Base-by-base conservation (phyloP, 306 rosid genomes). In the Citrullus colocynthis region DNA sequence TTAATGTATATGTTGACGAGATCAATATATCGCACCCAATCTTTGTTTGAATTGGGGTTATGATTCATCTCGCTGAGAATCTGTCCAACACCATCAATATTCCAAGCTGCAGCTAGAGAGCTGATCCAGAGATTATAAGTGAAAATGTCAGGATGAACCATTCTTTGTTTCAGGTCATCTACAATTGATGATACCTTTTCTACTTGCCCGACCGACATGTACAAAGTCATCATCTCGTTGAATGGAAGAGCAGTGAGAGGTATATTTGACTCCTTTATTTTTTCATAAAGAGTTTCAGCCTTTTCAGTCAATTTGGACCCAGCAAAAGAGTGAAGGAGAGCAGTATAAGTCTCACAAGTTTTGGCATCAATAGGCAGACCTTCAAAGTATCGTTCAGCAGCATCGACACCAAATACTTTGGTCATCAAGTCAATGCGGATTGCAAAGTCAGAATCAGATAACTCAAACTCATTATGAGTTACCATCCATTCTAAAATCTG, bases 401-500 rank as follows among this genome's bases (percentile, higher is more conserved):
- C 91, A 85, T 92, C 96, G 60, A 87, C 86, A 79, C 98, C 98
- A 21, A 95, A 95, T 51, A 95, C 97, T 80, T 95, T 90, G 62
- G 93, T 84, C 96, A 92, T 92, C 87, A 95, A 84, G 82, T 92
- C 89, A 74, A 95, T 86, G 84, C 98, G 93, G 74, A 82, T 79
- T 60, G 97, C 98, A 77, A 87, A 87, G 81, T 95, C 98, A 9
- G 91, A 82, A 79, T 86, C 96, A 24, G 91, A 84, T 75, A 95
- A 67, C 81, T 92, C 84, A n/a, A 78, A 81, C 69, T 89, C 84
- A 37, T 82, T 84, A 79, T 84, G 88, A 78, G 83, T 36, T 58
- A 92, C 85, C 97, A 95, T 92, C 98, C 98, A 92, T 80, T 95
- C 98, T 13, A 91, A 87, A 81, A 95, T 85, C 98, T 95, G 91